phyloP scores from a whole-genome alignment of 202 grass and related monocot genomes.

The Zoysia matrella region DNA sequence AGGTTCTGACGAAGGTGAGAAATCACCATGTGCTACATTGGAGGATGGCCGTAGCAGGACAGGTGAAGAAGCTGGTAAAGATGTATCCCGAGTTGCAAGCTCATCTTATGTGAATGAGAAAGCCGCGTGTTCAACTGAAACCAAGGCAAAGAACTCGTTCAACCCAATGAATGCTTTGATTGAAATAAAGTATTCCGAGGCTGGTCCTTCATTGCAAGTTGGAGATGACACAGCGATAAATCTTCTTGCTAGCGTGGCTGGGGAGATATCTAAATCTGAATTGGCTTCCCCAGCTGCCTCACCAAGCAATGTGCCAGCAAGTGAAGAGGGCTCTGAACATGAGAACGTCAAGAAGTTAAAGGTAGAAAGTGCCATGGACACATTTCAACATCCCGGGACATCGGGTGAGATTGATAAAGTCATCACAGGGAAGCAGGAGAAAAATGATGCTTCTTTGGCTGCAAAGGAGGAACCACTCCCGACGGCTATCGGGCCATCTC shows the following conservation, averaged over 20 bases:
- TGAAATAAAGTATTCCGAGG: slow-evolving; percentile 91
- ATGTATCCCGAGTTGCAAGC: slow-evolving; percentile 46
- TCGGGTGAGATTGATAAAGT: slow-evolving; percentile 44
- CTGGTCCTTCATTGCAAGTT: slow-evolving; percentile 51
- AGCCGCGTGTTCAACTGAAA: slow-evolving; percentile 47
- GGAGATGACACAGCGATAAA: slow-evolving; percentile 89
- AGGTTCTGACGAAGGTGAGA: slow-evolving; percentile 72
- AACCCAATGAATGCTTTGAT: slow-evolving; percentile 88
- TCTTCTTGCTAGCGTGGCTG: slow-evolving; percentile 95
- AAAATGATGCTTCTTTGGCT: slow-evolving; percentile 38
- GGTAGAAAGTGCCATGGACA: slow-evolving; percentile 42
- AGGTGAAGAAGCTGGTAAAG: slow-evolving; percentile 58
- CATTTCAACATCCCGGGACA: slow-evolving; percentile 19
- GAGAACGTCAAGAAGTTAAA: slow-evolving; percentile 52
- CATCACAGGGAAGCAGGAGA: slow-evolving; percentile 39
- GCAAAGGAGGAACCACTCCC: slow-evolving; percentile 25
- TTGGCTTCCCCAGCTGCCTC: slow-evolving; percentile 58
- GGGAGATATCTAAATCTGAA: slow-evolving; percentile 86
- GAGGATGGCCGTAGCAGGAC: slow-evolving; percentile 53
- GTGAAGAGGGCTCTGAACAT: slow-evolving; percentile 49
- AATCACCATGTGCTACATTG: slow-evolving; percentile 53
- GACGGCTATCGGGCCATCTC: slow-evolving; percentile 29
- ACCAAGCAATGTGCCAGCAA: slow-evolving; percentile 48
- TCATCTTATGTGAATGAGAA: slow-evolving; percentile 66
- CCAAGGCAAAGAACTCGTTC: slow-evolving; percentile 59